These are phyloP conservation scores for Rugonectria rugulosa DNA, from an alignment of 2,329 filamentous ascomycete genomes.

Conservation along the genomic window DNA sequence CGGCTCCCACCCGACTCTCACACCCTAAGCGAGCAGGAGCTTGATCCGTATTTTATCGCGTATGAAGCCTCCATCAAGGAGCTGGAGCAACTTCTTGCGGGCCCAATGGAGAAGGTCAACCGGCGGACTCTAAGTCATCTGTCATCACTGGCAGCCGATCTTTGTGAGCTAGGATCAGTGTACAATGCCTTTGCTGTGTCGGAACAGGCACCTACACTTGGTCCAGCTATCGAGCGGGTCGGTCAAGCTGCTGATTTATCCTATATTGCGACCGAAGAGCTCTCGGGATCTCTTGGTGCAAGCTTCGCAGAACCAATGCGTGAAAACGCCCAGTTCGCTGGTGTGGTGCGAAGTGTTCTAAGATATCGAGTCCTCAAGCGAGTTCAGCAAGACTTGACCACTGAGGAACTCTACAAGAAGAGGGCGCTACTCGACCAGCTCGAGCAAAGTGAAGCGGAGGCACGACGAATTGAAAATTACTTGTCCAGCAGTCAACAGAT, in stretches of 20 bases:
- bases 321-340: conserved; percentile 95
- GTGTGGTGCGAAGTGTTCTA: conserved; percentile 88
- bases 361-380: conserved; percentile 91
- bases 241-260: conserved; percentile 96
- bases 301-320: conserved; percentile 98
- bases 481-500: conserved; percentile 76
- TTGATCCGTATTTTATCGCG: conserved; percentile 94
- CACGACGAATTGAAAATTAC: conserved; percentile 92
- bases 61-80: conserved; percentile 94
- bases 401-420: conserved; percentile 92
- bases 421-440: conserved; percentile 80
- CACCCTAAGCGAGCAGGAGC: conserved; percentile 82
- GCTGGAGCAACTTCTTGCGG: conserved; percentile 84
- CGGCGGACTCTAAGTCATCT: conserved; percentile 86
- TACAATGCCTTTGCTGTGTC: conserved; percentile 98
- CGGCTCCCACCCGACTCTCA: conserved; percentile 84
- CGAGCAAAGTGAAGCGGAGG: conserved; percentile 93
- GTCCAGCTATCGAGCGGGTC: conserved; percentile 90
- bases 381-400: conserved; percentile 97
- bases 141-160: conserved; percentile 81
- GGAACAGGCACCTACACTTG: conserved; percentile 86
- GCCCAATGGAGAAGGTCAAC: conserved; percentile 97
- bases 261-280: conserved; percentile 93
- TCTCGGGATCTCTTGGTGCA: conserved; percentile 86
- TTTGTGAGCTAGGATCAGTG: conserved; percentile 92